phyloP scores from a whole-genome alignment of 2,329 filamentous ascomycete species.

The Penicillium brasilianum region DNA sequence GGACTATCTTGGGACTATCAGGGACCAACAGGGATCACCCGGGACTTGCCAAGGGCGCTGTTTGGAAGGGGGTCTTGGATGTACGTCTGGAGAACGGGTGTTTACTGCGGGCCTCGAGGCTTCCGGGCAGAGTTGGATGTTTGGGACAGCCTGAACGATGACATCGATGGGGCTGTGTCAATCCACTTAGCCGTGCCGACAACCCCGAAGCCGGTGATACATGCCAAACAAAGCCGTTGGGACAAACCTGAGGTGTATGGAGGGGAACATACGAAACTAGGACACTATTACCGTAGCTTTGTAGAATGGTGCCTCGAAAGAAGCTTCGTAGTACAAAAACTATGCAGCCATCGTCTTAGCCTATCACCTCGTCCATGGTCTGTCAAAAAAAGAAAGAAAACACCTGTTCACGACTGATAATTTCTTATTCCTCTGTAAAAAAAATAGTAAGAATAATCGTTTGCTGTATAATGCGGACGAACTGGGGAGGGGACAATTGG shows the following conservation, averaged over 20 bases:
- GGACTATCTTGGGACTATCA: neutral
- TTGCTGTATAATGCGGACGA: no score
- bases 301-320: neutral
- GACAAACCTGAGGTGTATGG: neutral
- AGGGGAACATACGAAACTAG: neutral
- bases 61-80: no score
- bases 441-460: no score
- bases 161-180: constrained; percentile 30
- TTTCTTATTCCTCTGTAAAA: neutral
- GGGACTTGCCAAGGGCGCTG: neutral
- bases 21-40: neutral
- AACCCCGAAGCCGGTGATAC: neutral
- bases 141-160: constrained; percentile 19
- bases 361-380: neutral
- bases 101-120: constrained; percentile 1
- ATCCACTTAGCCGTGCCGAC: constrained; percentile 11
- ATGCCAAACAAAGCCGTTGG: neutral
- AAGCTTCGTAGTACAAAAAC: neutral
- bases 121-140: constrained; percentile 6
- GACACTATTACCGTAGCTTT: neutral
- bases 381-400: neutral
- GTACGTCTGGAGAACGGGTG: neutral
- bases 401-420: neutral
- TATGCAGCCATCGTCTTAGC: neutral
- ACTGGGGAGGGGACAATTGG: constrained; percentile 20